Conservation (phyloP, 352 stramenopile species). For the Phytophthora ramorum region DNA sequence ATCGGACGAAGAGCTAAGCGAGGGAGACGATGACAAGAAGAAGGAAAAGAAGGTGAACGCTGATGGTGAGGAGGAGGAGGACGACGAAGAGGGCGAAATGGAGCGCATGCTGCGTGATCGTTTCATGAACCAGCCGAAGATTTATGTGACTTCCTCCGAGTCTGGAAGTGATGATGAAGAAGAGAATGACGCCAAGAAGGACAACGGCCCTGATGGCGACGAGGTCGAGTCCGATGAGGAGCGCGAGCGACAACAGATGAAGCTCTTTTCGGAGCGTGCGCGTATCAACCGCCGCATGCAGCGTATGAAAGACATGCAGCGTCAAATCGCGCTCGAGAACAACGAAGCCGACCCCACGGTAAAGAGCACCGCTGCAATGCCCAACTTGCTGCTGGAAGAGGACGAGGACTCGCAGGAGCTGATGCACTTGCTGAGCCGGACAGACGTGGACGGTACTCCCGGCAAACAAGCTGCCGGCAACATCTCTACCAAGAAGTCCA, state of each 20-base stretch:
- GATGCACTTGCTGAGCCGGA: slow-evolving; percentile 68
- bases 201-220: slow-evolving; percentile 44
- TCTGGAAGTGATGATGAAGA: slow-evolving; percentile 72
- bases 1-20: slow-evolving; percentile 81
- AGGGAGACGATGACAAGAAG: slow-evolving; percentile 46
- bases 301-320: slow-evolving; percentile 85
- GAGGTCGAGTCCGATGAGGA: slow-evolving; percentile 82
- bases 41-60: slow-evolving; percentile 42
- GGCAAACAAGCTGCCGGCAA: slow-evolving; percentile 10
- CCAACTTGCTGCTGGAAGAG: slow-evolving; percentile 76
- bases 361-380: slow-evolving; percentile 36
- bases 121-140: slow-evolving; percentile 80
- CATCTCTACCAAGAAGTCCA: slow-evolving; percentile 8
- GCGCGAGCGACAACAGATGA: slow-evolving; percentile 86
- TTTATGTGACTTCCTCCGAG: slow-evolving; percentile 90
- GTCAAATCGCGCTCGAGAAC: slow-evolving; percentile 58
- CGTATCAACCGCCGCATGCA: slow-evolving; percentile 88
- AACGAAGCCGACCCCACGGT: slow-evolving; percentile 38
- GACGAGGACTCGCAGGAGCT: slow-evolving; percentile 84
- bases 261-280: slow-evolving; percentile 82
- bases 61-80: slow-evolving; percentile 51
- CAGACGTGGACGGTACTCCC: slow-evolving; percentile 41
- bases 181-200: slow-evolving; percentile 27
- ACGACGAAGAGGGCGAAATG: slow-evolving; percentile 87
- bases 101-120: slow-evolving; percentile 79